Evolutionary conservation across 73 alveolate species (phyloP).

Genomic region (Blepharisma stoltei): DNA sequence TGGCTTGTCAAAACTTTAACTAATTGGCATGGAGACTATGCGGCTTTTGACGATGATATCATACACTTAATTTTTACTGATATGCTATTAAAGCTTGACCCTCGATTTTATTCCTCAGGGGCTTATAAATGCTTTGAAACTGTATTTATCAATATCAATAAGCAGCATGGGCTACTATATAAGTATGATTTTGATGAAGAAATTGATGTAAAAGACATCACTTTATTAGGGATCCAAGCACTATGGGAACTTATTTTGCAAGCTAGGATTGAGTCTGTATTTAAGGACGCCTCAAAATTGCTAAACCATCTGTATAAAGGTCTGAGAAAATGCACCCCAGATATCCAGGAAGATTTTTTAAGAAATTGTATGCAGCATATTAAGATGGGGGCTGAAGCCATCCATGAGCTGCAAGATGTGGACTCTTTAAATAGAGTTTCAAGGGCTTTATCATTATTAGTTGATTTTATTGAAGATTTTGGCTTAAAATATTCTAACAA

Average conservation of each 20-base stretch:
- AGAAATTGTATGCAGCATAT: slow-evolving; percentile 16
- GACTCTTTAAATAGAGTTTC: neutral
- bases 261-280: neutral
- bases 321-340: neutral
- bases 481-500: too few species aligned
- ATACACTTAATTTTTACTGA: neutral
- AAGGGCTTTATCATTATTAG: neutral
- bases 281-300: neutral
- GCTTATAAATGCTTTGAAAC: slow-evolving; percentile 15
- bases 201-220: neutral
- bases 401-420: neutral
- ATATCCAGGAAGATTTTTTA: slow-evolving; percentile 13
- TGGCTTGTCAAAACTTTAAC: neutral
- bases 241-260: slow-evolving; percentile 12
- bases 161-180: neutral
- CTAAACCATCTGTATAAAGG: neutral
- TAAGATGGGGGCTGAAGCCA: neutral
- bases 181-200: neutral
- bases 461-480: slow-evolving; percentile 8
- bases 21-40: neutral
- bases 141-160: neutral
- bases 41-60: neutral
- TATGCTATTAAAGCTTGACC: neutral
- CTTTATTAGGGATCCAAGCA: neutral
- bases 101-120: neutral